Percentiles rank a stretch among this genome's conserved stretches.
These are phyloP conservation scores for Purshia tridentata DNA, from an alignment of 306 rosid genomes.

Conservation along the genomic window DNA sequence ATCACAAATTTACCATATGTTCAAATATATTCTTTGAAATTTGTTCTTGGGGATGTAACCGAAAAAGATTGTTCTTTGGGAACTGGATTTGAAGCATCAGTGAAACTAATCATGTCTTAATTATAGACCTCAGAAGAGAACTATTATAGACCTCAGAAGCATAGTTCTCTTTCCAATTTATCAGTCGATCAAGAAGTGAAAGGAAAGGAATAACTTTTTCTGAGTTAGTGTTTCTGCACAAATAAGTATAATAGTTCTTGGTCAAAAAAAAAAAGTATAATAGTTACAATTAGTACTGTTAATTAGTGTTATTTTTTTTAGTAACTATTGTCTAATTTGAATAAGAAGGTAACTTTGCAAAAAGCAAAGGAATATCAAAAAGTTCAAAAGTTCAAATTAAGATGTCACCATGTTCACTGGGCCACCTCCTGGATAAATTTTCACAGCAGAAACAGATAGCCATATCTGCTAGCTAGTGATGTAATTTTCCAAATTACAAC, in stretches of 20 bases:
- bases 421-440: slow-evolving; percentile 5
- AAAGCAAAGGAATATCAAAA: slow-evolving; percentile 26
- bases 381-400: slow-evolving; percentile 5
- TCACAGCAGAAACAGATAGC: background rate
- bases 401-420: slow-evolving; percentile 12
- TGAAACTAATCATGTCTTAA: too few species aligned
- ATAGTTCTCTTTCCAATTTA: background rate
- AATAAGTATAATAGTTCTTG: too few species aligned
- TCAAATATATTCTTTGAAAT: background rate
- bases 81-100: background rate
- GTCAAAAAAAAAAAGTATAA: too few species aligned
- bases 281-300: too few species aligned
- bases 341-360: background rate
- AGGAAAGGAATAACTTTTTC: too few species aligned
- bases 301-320: too few species aligned
- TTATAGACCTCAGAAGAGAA: too few species aligned
- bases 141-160: too few species aligned
- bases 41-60: background rate
- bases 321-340: background rate
- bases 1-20: background rate
- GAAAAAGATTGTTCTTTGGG: too few species aligned
- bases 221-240: too few species aligned
- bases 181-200: background rate
- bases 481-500: background rate
- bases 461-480: background rate